Percentiles rank a stretch among this genome's conserved stretches.
phyloP scores from a whole-genome alignment of 2,329 filamentous ascomycete species.

The Dactylella cylindrospora region DNA sequence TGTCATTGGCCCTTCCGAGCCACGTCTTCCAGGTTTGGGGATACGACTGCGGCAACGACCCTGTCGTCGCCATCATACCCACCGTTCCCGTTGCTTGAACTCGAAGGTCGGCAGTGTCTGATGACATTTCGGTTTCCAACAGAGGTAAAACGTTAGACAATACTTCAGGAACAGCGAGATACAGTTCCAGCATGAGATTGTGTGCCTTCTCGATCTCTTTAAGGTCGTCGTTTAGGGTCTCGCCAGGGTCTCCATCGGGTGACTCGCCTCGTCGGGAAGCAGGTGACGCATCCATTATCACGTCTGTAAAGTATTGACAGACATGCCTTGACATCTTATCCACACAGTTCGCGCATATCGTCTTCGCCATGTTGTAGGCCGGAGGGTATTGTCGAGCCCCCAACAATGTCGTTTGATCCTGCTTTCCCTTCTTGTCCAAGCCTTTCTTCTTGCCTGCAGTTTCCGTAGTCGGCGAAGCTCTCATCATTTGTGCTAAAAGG shows the following conservation, averaged over 20 bases:
- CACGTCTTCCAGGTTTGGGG: conserved; percentile 49
- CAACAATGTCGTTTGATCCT: conserved; percentile 57
- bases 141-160: conserved; percentile 92
- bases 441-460: conserved; percentile 26
- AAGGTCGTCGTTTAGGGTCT: conserved; percentile 76
- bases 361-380: conserved; percentile 95
- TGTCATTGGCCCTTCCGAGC: conserved; percentile 81
- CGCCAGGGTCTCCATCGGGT: conserved; percentile 54
- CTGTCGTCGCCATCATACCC: conserved; percentile 68
- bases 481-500: conserved; percentile 91
- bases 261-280: conserved; percentile 45
- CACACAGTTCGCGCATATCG: conserved; percentile 81
- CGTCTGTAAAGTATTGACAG: conserved; percentile 94
- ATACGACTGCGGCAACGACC: conserved; percentile 45
- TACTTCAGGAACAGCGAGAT: conserved; percentile 85
- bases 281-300: conserved; percentile 82
- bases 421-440: conserved; percentile 60
- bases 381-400: conserved; percentile 59
- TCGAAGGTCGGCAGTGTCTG: conserved; percentile 83
- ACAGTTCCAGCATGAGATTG: conserved; percentile 82
- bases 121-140: conserved; percentile 84
- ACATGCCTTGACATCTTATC: conserved; percentile 95
- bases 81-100: conserved; percentile 89
- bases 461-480: conserved; percentile 68
- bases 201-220: conserved; percentile 89